Percentiles rank a stretch among this genome's conserved stretches.
Evolutionary conservation across 1,284 basidiomycete genomes (phyloP).

Genomic region (Hortiboletus rubellus): DNA sequence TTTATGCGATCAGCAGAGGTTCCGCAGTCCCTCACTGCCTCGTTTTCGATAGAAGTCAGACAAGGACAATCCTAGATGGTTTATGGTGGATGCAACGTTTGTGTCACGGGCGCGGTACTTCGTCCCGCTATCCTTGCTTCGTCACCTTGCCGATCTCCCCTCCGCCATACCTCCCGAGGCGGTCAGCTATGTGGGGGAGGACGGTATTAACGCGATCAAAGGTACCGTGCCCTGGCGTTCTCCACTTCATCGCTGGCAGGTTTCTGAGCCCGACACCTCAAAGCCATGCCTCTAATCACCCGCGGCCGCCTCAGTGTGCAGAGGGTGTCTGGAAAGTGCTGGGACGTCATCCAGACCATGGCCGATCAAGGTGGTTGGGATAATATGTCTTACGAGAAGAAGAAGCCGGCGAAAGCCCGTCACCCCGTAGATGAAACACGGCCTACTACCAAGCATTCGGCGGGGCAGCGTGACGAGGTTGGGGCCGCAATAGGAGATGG

Average conservation of each 20-base stretch:
- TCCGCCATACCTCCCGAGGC: constrained; percentile 46
- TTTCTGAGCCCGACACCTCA: constrained; percentile 7
- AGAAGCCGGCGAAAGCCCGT: constrained; percentile 74
- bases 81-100: constrained; percentile 86
- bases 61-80: constrained; percentile 82
- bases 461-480: constrained; percentile 63
- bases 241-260: background rate
- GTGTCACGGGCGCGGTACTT: constrained; percentile 67
- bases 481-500: constrained; percentile 45
- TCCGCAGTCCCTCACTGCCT: constrained; percentile 7
- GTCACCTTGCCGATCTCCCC: constrained; percentile 53
- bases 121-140: constrained; percentile 78
- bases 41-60: constrained; percentile 64
- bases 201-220: constrained; percentile 62
- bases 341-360: constrained; percentile 63
- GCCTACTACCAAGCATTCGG: constrained; percentile 60
- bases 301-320: constrained; percentile 89
- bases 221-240: constrained; percentile 36
- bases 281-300: constrained; percentile 80
- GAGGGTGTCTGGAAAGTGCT: constrained; percentile 71
- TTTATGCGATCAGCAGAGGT: constrained; percentile 6
- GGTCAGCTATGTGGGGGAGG: constrained; percentile 61
- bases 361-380: constrained; percentile 78
- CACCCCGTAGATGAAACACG: constrained; percentile 60
- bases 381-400: constrained; percentile 36